Evolutionary conservation across 2,329 filamentous ascomycete genomes (phyloP), one percentile per base, ranked within the genome.

Genomic region (Talaromyces sp.): DNA sequence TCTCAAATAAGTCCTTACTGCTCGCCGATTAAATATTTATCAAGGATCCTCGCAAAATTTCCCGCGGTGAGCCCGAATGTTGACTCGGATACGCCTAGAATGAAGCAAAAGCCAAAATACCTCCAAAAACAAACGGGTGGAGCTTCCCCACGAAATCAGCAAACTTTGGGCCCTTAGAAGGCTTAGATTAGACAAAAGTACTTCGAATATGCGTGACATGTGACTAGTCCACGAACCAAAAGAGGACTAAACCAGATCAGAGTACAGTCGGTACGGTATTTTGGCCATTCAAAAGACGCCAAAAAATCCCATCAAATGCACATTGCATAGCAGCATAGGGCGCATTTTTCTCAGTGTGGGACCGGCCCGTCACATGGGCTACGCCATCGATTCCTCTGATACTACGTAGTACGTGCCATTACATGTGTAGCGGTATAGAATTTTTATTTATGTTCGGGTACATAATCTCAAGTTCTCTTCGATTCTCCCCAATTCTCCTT

Each of bases 381-480:
- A n/a, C 59, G 59, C 59, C 59, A 25, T 52, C 31, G 8, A 61
- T 25, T 61, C 45, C 33, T 37, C 31, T 41, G 22, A 59, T 59
- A 37, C 33, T 37, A 13, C 35, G 9, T 37, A 10, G 9, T 56
- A 37, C 31, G 33, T 37, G 10, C 52, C 33, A 37, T 13, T 37
- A 39, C n/a, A 13, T 56, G 25, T 56, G 2, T 15, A 31, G 47
- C 25, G 13, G 33, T 41, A 22, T 41, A 57, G 11, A 3, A 15
- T 37, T 39, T 39, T 37, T 22, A 31, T 56, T 22, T 57, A 10
- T 15, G 15, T 22, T 39, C 1, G 11, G 10, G 37, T 33, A 59
- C 45, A 45, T 43, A 59, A 6, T 7, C 35, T 19, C 13, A n/a
- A 35, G 17, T 35, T 19, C n/a, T 8, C 19, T 10, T 17, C 25